Conservation (phyloP, 495 filamentous ascomycete species). For the Annulohypoxylon nitens region DNA sequence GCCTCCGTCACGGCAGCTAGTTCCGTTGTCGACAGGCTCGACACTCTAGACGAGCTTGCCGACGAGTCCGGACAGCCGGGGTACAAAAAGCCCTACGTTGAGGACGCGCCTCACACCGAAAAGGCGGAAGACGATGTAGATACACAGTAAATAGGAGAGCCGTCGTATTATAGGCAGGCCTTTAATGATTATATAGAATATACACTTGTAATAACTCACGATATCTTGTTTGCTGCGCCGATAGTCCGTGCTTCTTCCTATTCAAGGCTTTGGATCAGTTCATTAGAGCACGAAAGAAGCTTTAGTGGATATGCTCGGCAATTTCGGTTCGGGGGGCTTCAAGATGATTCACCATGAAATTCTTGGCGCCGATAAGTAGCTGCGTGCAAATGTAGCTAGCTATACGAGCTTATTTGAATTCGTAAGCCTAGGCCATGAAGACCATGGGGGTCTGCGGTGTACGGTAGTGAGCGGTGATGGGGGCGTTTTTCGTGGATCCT, state of each 20-base stretch:
- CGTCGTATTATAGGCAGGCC: conserved; percentile 9
- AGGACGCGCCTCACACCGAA: conserved; percentile 34
- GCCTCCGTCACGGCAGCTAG: conserved; percentile 48
- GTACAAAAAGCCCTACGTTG: conserved; percentile 45
- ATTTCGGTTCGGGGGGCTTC: conserved; percentile 9
- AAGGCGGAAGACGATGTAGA: conserved; percentile 2
- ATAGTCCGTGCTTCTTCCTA: background rate
- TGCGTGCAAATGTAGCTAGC: background rate
- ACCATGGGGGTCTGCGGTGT: background rate
- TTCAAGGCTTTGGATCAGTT: background rate
- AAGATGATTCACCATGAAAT: background rate
- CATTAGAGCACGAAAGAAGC: conserved; percentile 5
- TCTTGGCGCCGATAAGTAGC: background rate
- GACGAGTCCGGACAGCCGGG: conserved; percentile 6
- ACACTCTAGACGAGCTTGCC: conserved; percentile 27
- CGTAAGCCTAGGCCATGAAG: conserved; percentile 6
- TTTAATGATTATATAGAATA: conserved; percentile 14
- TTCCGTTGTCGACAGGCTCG: conserved; percentile 36
- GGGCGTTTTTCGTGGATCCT: conserved; percentile 26
- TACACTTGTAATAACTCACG: background rate
- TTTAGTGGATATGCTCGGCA: conserved; percentile 21
- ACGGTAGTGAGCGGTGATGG: conserved; percentile 17
- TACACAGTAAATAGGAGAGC: conserved; percentile 11
- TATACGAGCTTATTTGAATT: conserved; percentile 13
- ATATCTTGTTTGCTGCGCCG: background rate